phyloP scores from a whole-genome alignment of 257 asterid genomes.

The Petunia axillaris region DNA sequence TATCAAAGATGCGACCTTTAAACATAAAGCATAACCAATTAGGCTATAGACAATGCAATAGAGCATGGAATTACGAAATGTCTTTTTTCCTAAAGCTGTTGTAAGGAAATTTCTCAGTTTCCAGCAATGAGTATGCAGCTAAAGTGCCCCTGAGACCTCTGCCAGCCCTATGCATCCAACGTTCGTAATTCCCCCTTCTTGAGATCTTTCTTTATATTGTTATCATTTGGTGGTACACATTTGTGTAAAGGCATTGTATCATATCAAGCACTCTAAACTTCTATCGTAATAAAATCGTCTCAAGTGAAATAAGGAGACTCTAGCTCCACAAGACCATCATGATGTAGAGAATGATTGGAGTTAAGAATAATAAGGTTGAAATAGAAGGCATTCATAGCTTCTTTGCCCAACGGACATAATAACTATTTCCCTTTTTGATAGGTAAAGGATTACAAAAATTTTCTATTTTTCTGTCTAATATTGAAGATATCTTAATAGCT shows the following conservation, averaged over 20 bases:
- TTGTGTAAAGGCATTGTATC: neutral
- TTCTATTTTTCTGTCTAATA: neutral
- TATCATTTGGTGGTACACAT: neutral
- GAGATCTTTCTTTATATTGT: neutral
- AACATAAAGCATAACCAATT: neutral
- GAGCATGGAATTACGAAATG: neutral
- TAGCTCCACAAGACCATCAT: neutral
- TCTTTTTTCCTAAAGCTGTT: neutral
- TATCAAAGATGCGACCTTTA: neutral
- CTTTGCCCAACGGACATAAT: neutral
- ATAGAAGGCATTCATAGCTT: neutral
- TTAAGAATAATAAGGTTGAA: neutral
- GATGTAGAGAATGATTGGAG: neutral
- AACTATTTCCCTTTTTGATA: neutral
- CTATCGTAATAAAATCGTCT: neutral
- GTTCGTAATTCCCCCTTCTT: neutral
- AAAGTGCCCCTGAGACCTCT: neutral
- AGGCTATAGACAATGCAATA: neutral
- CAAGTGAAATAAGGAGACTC: neutral
- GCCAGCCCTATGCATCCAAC: neutral
- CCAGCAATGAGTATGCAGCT: neutral
- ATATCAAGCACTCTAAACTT: neutral
- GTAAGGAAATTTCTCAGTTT: neutral
- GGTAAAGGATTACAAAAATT: neutral
- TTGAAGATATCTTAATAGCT: neutral